Evolutionary conservation across 1,139 yeast species (phyloP).

Genomic region (Hemisphaericaspora xylofermentans): DNA sequence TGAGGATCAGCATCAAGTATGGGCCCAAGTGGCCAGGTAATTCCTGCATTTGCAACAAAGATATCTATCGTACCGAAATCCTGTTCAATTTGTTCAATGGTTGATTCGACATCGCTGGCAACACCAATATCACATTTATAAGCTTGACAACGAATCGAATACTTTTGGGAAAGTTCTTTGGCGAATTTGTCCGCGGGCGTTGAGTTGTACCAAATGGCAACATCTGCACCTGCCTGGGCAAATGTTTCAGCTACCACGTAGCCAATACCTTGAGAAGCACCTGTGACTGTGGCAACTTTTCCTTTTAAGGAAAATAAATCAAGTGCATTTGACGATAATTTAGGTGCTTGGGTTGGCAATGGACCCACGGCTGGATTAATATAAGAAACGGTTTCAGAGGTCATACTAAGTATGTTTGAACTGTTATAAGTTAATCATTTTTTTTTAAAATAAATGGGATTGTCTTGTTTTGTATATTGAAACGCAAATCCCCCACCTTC

Average conservation of each 20-base stretch:
- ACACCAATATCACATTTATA: conserved; percentile 71
- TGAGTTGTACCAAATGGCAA: conserved; percentile 70
- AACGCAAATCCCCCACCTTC: background rate
- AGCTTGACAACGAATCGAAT: conserved; percentile 67
- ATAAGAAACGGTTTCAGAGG: conserved; percentile 14
- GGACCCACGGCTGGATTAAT: conserved; percentile 28
- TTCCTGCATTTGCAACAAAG: conserved; percentile 90
- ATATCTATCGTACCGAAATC: conserved; percentile 81
- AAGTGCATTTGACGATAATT: conserved; percentile 30
- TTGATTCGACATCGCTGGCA: conserved; percentile 54
- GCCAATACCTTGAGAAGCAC: conserved; percentile 87
- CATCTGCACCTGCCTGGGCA: conserved; percentile 90
- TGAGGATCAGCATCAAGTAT: conserved; percentile 53
- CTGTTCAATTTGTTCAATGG: conserved; percentile 55
- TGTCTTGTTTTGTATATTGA: background rate
- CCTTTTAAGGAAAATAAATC: conserved; percentile 71
- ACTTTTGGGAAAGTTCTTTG: conserved; percentile 52
- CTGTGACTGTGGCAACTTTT: conserved; percentile 85
- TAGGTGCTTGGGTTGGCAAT: conserved; percentile 31
- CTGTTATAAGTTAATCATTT: background rate
- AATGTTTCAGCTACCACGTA: conserved; percentile 79
- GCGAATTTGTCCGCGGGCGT: conserved; percentile 63
- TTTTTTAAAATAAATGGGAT: background rate
- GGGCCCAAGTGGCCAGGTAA: conserved; percentile 80
- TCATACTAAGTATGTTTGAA: conserved; percentile 3